Percentiles rank a stretch among this genome's conserved stretches.
Conservation (phyloP, 257 asterid genomes). For the Solanum rostratum region DNA sequence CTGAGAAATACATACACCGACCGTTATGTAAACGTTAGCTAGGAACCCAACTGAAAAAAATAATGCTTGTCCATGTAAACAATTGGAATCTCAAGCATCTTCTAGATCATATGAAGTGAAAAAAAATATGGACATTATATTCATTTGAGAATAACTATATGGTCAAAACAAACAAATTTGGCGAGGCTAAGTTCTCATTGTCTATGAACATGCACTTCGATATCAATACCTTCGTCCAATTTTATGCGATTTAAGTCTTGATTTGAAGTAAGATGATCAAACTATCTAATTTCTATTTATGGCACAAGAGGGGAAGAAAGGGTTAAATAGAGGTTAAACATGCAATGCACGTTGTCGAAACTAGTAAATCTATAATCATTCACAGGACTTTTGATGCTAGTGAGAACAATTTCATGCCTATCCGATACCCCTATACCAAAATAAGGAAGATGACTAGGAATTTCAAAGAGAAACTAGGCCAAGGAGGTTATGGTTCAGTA, state of each 20-base stretch:
- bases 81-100: not conserved
- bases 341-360: too few relatives aligned
- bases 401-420: conserved; percentile 2
- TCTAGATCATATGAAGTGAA: not conserved
- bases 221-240: too few relatives aligned
- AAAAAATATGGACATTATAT: not conserved
- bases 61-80: not conserved
- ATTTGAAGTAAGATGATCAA: too few relatives aligned
- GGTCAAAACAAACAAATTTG: not conserved
- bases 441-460: conserved; percentile 4
- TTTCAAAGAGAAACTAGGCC: conserved; percentile 3
- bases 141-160: not conserved
- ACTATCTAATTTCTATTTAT: too few relatives aligned
- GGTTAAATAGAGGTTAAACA: too few relatives aligned
- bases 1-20: not conserved
- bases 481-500: conserved; percentile 4
- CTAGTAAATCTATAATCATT: too few relatives aligned
- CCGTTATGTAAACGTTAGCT: not conserved
- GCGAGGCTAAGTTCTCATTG: not conserved
- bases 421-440: conserved; percentile 4
- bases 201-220: not conserved
- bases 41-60: not conserved
- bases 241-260: too few relatives aligned
- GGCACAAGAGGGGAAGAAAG: too few relatives aligned
- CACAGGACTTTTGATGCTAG: too few relatives aligned